phyloP scores from a whole-genome alignment of 1,284 basidiomycete genomes.

The Rhodotorula sp. region DNA sequence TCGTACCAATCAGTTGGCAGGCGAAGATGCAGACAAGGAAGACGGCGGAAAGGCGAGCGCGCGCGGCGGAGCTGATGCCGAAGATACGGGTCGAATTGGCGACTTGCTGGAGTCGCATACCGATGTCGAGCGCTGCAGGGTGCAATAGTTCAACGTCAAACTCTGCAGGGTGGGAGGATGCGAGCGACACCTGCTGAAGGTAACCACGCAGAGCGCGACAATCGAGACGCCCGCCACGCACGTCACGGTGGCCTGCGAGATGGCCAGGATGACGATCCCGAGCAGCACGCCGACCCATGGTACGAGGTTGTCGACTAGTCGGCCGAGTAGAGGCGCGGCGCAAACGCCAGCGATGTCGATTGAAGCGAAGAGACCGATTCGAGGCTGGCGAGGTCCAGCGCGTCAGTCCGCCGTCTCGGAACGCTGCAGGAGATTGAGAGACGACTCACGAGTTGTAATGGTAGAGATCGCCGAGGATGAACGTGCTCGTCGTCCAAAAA shows the following conservation, averaged over 20 bases:
- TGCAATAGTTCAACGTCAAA: too few relatives aligned
- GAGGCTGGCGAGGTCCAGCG: background rate
- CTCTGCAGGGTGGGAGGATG: conserved; percentile 25
- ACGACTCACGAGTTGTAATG: conserved; percentile 55
- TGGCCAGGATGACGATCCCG: conserved; percentile 49
- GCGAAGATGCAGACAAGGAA: conserved; percentile 53
- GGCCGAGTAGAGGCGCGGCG: conserved; percentile 61
- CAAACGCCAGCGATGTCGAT: conserved; percentile 67
- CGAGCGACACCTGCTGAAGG: conserved; percentile 41
- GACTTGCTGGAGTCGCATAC: conserved; percentile 54
- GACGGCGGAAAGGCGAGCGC: conserved; percentile 63
- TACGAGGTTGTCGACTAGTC: conserved; percentile 60
- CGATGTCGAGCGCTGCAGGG: conserved; percentile 51
- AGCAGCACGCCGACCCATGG: conserved; percentile 65
- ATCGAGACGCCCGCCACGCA: conserved; percentile 62
- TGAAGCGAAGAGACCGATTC: conserved; percentile 67
- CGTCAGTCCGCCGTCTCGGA: too few relatives aligned
- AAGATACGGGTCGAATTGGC: conserved; percentile 29
- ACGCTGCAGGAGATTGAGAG: too few relatives aligned
- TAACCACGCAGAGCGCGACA: conserved; percentile 57
- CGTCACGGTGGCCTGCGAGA: conserved; percentile 54
- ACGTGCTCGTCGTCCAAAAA: conserved; percentile 71
- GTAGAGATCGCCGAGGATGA: conserved; percentile 64
- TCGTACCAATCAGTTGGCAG: conserved; percentile 20
- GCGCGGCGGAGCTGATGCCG: conserved; percentile 58